phyloP scores from a whole-genome alignment of 148 eudicot genomes.

The Pouteria glomerata region DNA sequence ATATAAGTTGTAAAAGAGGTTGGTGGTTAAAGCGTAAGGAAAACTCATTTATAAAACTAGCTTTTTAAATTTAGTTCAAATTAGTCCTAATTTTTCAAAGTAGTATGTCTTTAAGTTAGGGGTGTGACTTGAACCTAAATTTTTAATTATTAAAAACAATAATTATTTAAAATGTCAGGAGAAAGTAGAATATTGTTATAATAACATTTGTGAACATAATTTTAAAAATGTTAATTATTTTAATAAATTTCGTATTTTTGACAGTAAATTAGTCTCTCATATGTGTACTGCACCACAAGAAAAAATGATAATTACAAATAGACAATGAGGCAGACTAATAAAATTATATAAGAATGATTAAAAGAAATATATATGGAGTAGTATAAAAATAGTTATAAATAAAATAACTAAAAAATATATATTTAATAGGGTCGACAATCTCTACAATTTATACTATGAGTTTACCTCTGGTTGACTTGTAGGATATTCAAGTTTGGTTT shows the following conservation, averaged over 20 bases:
- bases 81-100: no score
- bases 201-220: neutral
- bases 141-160: neutral
- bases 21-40: neutral
- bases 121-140: neutral
- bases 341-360: neutral
- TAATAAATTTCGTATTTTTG: neutral
- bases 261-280: no score
- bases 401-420: no score
- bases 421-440: no score
- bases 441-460: no score
- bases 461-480: neutral
- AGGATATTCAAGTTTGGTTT: neutral
- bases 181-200: no score
- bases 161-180: no score
- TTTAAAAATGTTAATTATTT: no score
- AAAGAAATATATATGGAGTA: no score
- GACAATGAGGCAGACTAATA: neutral
- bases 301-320: no score
- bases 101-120: neutral
- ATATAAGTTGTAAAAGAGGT: no score
- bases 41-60: neutral
- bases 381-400: neutral
- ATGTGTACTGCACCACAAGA: no score
- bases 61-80: neutral